These are phyloP conservation scores for Melianthus villosus DNA, from an alignment of 441 rosid species.

Conservation along the genomic window DNA sequence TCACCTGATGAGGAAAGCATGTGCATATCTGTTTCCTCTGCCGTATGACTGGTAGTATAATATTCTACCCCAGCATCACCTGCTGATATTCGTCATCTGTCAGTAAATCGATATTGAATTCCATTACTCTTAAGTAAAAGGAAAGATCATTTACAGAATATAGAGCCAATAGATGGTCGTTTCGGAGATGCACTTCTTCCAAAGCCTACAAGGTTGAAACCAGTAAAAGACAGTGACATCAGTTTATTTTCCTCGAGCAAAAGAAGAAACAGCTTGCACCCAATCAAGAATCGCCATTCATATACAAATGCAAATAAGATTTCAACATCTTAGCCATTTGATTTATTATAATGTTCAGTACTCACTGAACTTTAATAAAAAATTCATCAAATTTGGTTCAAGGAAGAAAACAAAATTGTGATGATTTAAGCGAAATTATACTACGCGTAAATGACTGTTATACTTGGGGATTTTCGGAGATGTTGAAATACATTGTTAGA, in stretches of 20 bases:
- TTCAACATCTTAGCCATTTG: too few species aligned
- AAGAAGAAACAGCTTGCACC: conserved; percentile 1
- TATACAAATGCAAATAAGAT: too few species aligned
- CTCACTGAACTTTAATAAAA: too few species aligned
- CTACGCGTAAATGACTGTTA: too few species aligned
- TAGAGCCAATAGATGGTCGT: conserved; percentile 27
- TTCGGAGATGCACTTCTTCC: conserved; percentile 26
- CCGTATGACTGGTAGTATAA: conserved; percentile 25
- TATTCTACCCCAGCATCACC: conserved; percentile 44
- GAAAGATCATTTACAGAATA: conserved; percentile 25
- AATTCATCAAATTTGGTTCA: too few species aligned
- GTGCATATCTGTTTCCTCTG: conserved; percentile 37
- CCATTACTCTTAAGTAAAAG: not conserved
- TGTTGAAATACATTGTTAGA: too few species aligned
- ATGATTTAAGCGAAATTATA: too few species aligned
- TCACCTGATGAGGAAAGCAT: conserved; percentile 59
- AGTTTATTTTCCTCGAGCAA: conserved; percentile 6
- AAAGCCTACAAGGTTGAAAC: conserved; percentile 24
- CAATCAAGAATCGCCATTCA: not conserved
- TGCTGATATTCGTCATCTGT: conserved; percentile 13
- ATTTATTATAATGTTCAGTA: too few species aligned
- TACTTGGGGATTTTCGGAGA: too few species aligned
- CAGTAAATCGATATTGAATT: not conserved
- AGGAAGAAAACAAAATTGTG: too few species aligned
- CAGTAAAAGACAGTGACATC: conserved; percentile 1